phyloP scores from a whole-genome alignment of 2,329 filamentous ascomycete species.

The Talaromyces sp. region DNA sequence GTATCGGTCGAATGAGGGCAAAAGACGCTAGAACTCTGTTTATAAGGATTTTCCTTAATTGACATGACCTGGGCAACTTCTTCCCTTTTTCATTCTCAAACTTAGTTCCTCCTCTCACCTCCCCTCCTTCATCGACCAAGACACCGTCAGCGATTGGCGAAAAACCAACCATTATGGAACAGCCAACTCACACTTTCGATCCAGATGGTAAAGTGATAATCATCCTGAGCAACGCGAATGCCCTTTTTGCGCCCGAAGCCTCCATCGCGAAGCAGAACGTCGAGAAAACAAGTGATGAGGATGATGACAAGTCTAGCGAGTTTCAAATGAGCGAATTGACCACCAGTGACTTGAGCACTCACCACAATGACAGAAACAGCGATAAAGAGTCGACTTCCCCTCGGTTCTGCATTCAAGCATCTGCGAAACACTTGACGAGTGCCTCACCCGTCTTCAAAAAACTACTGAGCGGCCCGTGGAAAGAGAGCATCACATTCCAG shows the following conservation, averaged over 20 bases:
- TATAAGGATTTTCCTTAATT: background rate
- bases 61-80: background rate
- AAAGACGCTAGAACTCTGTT: too few relatives aligned
- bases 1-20: too few relatives aligned
- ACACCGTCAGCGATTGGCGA: background rate
- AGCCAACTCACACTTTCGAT: constrained; percentile 20
- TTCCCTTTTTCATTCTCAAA: background rate
- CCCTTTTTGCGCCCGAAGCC: background rate
- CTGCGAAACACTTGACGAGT: constrained; percentile 25
- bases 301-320: background rate
- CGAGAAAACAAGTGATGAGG: background rate
- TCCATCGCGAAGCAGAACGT: background rate
- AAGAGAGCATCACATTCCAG: constrained; percentile 19
- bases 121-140: background rate
- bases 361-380: too few relatives aligned
- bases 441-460: constrained; percentile 24
- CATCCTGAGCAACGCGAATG: background rate
- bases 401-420: constrained; percentile 22
- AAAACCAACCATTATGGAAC: background rate
- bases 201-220: constrained; percentile 12
- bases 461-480: constrained; percentile 22
- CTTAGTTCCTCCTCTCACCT: background rate
- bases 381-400: too few relatives aligned
- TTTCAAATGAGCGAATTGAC: too few relatives aligned
- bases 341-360: too few relatives aligned